Evolutionary conservation across 2,329 filamentous ascomycete species (phyloP), one percentile per base, ranked within the genome.

Genomic region (Fusarium tjaetaba): DNA sequence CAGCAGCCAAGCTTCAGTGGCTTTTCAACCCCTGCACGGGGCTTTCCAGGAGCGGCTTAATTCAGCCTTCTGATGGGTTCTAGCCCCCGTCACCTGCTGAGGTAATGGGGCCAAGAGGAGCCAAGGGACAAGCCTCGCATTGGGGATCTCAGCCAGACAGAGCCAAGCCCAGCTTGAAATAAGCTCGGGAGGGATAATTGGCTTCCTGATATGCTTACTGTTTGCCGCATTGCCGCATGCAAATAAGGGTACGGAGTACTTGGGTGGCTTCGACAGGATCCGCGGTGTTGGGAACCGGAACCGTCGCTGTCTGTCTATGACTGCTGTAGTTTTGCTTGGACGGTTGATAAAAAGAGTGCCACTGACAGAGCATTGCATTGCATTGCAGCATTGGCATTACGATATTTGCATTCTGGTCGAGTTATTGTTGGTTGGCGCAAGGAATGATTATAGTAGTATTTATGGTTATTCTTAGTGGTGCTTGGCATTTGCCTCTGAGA

Each of bases 1-100:
- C 71, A 73, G 51, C 70, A 68, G 71, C 71, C 70, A 73, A 73
- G 70, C 70, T 73, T 73, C 57, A 58, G 64, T 71, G 67, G 56
- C 61, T 71, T 56, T 43, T 18, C 22, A 28, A 61, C 39, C 70
- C 70, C 61, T 73, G 70, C 39, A 60, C 65, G 70, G 65, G 46
- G 65, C 26, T 65, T 72, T 70, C 70, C 60, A 70, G 60, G 70
- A 65, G 58, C 56, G 53, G 65, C 60, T 42, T 70, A 71, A 63
- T 41, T 56, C 57, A 67, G 57, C 61, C 56, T 52, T 71, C 28
- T 56, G 49, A 62, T 67, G 64, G 64, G 56, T 71, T 67, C 68
- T 71, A 71, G 56, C 68, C 68, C 67, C 66, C 51, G 41, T 58
- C 39, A 64, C 22, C 30, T 71, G 62, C 59, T 70, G 65, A 72